Base-by-base conservation (phyloP, 2,329 filamentous ascomycete species). In the Fusarium setosum region DNA sequence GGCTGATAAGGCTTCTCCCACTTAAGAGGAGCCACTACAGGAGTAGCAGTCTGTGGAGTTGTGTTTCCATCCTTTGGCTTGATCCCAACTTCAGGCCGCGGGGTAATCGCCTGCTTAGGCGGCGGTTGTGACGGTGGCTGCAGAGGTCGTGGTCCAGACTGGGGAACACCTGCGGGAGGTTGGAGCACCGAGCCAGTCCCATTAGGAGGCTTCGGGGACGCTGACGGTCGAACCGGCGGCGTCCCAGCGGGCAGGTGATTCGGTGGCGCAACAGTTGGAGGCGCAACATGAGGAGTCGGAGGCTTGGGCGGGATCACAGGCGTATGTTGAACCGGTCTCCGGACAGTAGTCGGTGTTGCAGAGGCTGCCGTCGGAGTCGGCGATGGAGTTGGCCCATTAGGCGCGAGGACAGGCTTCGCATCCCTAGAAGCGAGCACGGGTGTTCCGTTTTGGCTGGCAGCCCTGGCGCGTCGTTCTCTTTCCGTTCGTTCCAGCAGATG, bases 401-500 rank as follows among this genome's bases (percentile, higher is more conserved):
- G 56, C 15, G 65, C 57, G 9, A 64, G 58, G 4, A 61, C 68
- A 52, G 72, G 50, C 62, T 76, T 76, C 40, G 65, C 48, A 37
- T 80, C 77, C 40, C 75, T 72, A 29, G 78, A 73, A 37, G 76
- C 72, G 31, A 76, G 67, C 11, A 65, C 64, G 4, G 77, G 70
- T n/a, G 75, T 69, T 18, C 71, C 72, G 23, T 73, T 75, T 53
- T 79, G 77, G 26, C 72, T 78, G 17, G 77, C 77, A 5, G 74
- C 75, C 55, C 74, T 77, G 9, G 77, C 77, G 20, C 78, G 71
- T 40, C 78, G 68, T 58, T 80, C 77, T 55, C 72, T 73, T 65
- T 79, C 77, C 18, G 67, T 76, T 51, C 84, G 83, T 74, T 94
- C 88, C 47, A 96, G 84, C 58, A 89, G 84, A 35, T 83, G 80